Percentiles rank a stretch among this genome's conserved stretches.
Conservation (phyloP, 768 basidiomycete genomes). For the Polyporus arcularius region DNA sequence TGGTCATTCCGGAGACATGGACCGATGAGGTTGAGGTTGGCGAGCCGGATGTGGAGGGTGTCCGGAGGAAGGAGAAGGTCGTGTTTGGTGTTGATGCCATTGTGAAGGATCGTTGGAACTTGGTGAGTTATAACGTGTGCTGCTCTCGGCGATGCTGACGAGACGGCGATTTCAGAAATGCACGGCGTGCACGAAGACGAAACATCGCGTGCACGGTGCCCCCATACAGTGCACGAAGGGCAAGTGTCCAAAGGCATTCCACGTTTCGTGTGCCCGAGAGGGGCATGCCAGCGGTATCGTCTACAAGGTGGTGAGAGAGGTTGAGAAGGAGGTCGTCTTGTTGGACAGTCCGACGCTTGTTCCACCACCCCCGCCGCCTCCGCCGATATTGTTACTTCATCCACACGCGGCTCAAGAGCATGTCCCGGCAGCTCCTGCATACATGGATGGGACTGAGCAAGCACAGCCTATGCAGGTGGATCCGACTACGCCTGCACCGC, state of each 20-base stretch:
- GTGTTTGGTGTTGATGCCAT: constrained; percentile 89
- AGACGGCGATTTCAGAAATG: constrained; percentile 71
- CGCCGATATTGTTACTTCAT: not conserved
- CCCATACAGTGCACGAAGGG: constrained; percentile 94
- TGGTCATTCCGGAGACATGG: constrained; percentile 89
- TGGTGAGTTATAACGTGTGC: constrained; percentile 53
- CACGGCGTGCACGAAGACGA: constrained; percentile 72
- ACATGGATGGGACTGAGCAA: not conserved
- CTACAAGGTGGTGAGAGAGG: constrained; percentile 63
- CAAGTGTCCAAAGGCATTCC: constrained; percentile 91
- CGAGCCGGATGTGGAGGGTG: constrained; percentile 33
- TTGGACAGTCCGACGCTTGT: constrained; percentile 40
- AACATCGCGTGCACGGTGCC: constrained; percentile 69
- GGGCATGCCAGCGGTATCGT: constrained; percentile 54
- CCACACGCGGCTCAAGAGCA: not conserved
- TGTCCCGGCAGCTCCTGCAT: not conserved
- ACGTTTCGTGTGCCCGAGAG: constrained; percentile 84
- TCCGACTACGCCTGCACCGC: not conserved
- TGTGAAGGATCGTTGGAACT: constrained; percentile 88
- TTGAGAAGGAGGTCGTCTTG: constrained; percentile 81
- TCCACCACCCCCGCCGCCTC: constrained; percentile 1
- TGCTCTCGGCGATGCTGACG: too few relatives aligned
- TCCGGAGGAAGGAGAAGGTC: constrained; percentile 43
- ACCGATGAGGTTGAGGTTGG: constrained; percentile 65
- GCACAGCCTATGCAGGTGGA: constrained; percentile 38